phyloP scores from a whole-genome alignment of 176 grass and related monocot genomes.

The Musa acuminata region DNA sequence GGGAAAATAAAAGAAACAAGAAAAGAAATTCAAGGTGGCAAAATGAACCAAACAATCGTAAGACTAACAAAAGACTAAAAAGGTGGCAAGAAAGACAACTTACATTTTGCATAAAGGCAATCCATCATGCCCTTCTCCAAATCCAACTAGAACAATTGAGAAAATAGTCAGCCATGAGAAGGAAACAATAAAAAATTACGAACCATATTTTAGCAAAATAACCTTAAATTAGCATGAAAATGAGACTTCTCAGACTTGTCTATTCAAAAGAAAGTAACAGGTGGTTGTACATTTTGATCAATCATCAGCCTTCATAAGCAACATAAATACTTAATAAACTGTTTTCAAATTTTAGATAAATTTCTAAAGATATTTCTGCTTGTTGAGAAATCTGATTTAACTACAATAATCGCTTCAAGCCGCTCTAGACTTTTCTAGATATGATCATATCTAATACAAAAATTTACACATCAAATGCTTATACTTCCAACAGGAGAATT shows the following conservation, averaged over 20 bases:
- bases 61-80: not conserved
- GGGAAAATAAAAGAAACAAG: constrained; percentile 8
- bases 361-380: too few relatives aligned
- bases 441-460: too few relatives aligned
- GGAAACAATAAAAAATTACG: not conserved
- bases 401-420: too few relatives aligned
- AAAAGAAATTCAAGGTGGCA: not conserved
- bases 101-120: constrained; percentile 98
- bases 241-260: not conserved
- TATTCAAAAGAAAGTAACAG: too few relatives aligned
- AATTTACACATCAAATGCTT: too few relatives aligned
- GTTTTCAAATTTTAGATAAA: too few relatives aligned
- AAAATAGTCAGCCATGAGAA: constrained; percentile 10
- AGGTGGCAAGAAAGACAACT: not conserved
- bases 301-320: too few relatives aligned
- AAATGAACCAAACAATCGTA: constrained; percentile 13
- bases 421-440: too few relatives aligned
- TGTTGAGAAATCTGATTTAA: too few relatives aligned
- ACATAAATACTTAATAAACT: too few relatives aligned
- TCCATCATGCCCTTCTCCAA: constrained; percentile 99
- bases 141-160: constrained; percentile 51
- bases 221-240: not conserved
- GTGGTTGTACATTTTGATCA: too few relatives aligned
- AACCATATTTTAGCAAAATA: not conserved
- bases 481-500: too few relatives aligned